Percentiles rank a stretch among this genome's conserved stretches.
Conservation (phyloP, 2,329 filamentous ascomycete genomes). For the Monosporascus cannonballus region DNA sequence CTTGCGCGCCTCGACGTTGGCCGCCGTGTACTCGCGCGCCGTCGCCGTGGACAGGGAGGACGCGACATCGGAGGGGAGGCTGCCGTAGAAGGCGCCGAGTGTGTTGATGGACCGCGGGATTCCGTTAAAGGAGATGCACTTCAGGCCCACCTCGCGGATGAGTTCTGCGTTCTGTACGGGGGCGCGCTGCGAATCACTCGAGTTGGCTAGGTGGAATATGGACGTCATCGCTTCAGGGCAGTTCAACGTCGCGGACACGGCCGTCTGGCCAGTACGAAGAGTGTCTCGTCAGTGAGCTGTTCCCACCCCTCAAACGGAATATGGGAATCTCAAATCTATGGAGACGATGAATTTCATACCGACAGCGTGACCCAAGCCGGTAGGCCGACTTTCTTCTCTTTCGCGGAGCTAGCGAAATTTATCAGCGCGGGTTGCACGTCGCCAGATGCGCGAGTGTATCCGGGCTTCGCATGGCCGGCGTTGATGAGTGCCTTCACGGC, state of each 20-base stretch:
- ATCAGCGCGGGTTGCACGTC: conserved; percentile 60
- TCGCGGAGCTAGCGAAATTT: conserved; percentile 57
- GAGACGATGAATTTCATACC: conserved; percentile 13
- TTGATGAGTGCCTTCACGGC: conserved; percentile 70
- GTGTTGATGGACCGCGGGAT: conserved; percentile 81
- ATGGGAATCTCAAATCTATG: no score
- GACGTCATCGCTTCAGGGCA: conserved; percentile 67
- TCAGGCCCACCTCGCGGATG: conserved; percentile 69
- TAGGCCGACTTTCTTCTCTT: conserved; percentile 38
- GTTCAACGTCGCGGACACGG: conserved; percentile 81
- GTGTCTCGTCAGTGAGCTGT: not conserved
- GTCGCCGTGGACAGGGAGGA: conserved; percentile 48
- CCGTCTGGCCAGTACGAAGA: conserved; percentile 46
- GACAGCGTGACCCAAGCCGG: conserved; percentile 29
- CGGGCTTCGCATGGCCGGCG: conserved; percentile 59
- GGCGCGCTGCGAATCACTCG: conserved; percentile 11
- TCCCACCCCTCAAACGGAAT: not conserved
- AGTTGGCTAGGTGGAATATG: conserved; percentile 50
- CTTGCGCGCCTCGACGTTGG: conserved; percentile 49
- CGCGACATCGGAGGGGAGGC: conserved; percentile 52
- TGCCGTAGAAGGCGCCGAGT: conserved; percentile 63
- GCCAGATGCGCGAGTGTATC: conserved; percentile 57
- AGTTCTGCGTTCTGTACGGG: conserved; percentile 56
- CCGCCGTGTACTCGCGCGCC: conserved; percentile 44
- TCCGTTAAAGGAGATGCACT: conserved; percentile 75